Evolutionary conservation across 2,329 filamentous ascomycete genomes (phyloP).

Genomic region (Rugonectria rugulosa): DNA sequence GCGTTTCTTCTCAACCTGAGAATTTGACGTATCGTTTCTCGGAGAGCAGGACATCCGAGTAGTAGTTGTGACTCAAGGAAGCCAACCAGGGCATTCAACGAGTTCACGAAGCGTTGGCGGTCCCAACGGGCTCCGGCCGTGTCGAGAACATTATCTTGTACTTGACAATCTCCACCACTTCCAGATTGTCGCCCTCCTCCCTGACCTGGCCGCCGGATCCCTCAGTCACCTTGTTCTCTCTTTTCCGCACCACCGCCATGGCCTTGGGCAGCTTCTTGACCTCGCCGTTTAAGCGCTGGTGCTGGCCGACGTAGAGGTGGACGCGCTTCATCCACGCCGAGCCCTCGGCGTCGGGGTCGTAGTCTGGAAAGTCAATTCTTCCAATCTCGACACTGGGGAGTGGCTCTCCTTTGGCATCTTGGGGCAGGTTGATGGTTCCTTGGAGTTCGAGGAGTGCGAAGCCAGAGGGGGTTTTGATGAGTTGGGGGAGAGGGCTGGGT

Average conservation of each 20-base stretch:
- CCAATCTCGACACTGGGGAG: constrained; percentile 61
- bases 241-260: constrained; percentile 77
- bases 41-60: background rate
- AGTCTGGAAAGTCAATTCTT: constrained; percentile 79
- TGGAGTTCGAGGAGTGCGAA: constrained; percentile 92
- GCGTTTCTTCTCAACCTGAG: too few species aligned
- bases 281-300: constrained; percentile 89
- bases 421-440: constrained; percentile 82
- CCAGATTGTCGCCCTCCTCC: constrained; percentile 62
- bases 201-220: constrained; percentile 48
- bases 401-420: constrained; percentile 42
- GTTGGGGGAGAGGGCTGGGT: constrained; percentile 71
- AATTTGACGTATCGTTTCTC: too few species aligned
- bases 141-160: constrained; percentile 86
- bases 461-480: constrained; percentile 88
- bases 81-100: too few species aligned
- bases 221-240: constrained; percentile 53
- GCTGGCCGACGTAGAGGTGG: constrained; percentile 85
- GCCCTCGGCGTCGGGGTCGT: constrained; percentile 56
- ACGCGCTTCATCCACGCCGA: constrained; percentile 89
- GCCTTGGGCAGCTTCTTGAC: constrained; percentile 85
- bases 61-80: background rate
- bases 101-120: constrained; percentile 42
- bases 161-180: constrained; percentile 87
- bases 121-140: constrained; percentile 84